Conservation (phyloP, 176 grass and related monocot genomes). For the Oryza glumipatula region DNA sequence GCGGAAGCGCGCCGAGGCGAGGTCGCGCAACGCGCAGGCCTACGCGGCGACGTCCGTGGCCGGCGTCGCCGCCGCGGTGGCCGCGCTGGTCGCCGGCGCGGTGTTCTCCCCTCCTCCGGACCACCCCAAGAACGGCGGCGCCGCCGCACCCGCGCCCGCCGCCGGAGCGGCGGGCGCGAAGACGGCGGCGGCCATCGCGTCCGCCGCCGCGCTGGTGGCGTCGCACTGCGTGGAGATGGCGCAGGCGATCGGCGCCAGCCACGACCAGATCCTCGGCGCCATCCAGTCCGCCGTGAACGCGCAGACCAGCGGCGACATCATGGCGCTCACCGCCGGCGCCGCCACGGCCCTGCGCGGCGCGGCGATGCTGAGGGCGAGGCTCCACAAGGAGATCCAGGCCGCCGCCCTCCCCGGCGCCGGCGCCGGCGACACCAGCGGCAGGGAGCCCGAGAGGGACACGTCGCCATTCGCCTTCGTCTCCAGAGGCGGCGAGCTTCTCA, state of each 20-base stretch:
- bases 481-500: conserved; percentile 83
- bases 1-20: conserved; percentile 80
- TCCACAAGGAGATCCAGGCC: conserved; percentile 77
- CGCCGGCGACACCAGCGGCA: conserved; percentile 26
- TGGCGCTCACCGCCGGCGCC: conserved; percentile 89
- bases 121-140: conserved; percentile 21
- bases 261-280: conserved; percentile 75
- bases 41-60: conserved; percentile 92
- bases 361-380: conserved; percentile 79
- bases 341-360: conserved; percentile 87
- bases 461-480: conserved; percentile 78
- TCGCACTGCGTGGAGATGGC: conserved; percentile 98
- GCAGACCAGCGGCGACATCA: conserved; percentile 82
- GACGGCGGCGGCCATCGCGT: conserved; percentile 68
- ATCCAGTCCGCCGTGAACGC: conserved; percentile 91
- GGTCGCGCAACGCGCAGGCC: conserved; percentile 79
- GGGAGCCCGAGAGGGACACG: conserved; percentile 56
- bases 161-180: conserved; percentile 11
- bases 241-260: conserved; percentile 74
- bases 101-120: conserved; percentile 60
- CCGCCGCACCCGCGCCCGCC: too few relatives aligned
- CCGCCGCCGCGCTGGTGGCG: conserved; percentile 79
- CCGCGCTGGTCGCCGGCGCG: conserved; percentile 74
- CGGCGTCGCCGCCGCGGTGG: conserved; percentile 81
- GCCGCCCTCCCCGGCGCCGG: conserved; percentile 47